Evolutionary conservation across 371 early-diverging fungal species (phyloP).

Genomic region (Massospora cicadina): DNA sequence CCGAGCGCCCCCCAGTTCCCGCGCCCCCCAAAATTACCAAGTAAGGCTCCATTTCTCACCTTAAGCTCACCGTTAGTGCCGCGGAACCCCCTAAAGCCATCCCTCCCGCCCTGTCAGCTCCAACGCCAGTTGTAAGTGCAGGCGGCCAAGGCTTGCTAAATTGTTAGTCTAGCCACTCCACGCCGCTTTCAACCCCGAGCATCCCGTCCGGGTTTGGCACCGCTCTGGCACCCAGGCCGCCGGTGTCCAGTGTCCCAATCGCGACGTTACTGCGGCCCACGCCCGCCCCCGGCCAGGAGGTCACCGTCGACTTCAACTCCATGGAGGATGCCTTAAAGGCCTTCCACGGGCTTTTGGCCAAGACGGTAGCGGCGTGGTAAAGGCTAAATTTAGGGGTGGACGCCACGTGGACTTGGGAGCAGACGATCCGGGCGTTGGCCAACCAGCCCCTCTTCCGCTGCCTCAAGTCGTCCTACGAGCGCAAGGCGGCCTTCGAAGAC

Average conservation of each 20-base stretch:
- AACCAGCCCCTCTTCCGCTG: slow-evolving; percentile 71
- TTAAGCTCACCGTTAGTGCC: background rate
- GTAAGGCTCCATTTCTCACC: background rate
- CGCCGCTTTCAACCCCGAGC: slow-evolving; percentile 6
- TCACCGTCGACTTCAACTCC: slow-evolving; percentile 36
- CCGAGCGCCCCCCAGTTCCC: background rate
- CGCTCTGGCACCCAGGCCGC: slow-evolving; percentile 10
- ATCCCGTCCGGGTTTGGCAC: too few species aligned
- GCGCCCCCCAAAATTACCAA: slow-evolving; percentile 5
- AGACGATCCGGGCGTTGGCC: slow-evolving; percentile 67
- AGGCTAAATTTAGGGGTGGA: slow-evolving; percentile 28
- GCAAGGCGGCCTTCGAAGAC: slow-evolving; percentile 58
- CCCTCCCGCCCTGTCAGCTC: background rate
- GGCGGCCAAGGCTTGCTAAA: too few species aligned
- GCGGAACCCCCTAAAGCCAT: slow-evolving; percentile 9
- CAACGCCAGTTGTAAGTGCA: too few species aligned
- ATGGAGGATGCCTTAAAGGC: slow-evolving; percentile 73
- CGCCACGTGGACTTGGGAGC: slow-evolving; percentile 78
- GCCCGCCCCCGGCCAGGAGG: background rate
- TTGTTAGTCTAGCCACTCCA: background rate
- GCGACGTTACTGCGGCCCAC: background rate
- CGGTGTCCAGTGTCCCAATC: background rate
- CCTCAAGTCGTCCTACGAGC: slow-evolving; percentile 54
- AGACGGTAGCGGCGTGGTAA: slow-evolving; percentile 26
- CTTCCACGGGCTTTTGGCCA: slow-evolving; percentile 48